Evolutionary conservation across 2,329 filamentous ascomycete genomes (phyloP), one percentile per base, ranked within the genome.

Genomic region (Incumbomyces delicatus): DNA sequence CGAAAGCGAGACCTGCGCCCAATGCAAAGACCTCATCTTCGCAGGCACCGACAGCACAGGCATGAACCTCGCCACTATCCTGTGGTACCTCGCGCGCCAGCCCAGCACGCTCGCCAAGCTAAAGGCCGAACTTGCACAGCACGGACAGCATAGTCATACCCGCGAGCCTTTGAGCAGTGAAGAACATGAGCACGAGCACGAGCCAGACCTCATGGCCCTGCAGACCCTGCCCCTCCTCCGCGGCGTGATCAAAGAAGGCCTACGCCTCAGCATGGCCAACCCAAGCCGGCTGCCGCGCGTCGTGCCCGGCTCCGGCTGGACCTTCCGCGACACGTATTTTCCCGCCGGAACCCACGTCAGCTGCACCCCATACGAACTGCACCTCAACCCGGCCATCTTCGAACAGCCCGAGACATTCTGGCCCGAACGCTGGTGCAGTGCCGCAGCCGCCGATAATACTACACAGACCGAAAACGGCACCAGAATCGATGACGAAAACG

Each of bases 11-110:
- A 50, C 49, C 4, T 47, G 47, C 14, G 56, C 56, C 12, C 56
- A 58, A 34, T 58, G 55, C 52, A 58, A 58, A 43, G 56, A 57
- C 38, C 52, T 58, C 20, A 56, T 58, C 35, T 77, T 76, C 57
- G 74, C 74, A 1, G 74, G 74, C 1, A 74, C 74, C 0, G 74
- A 77, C 55, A 70, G 70, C 0, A 75, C 70, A 2, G 70, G 68
- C 13, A 74, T 73, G 63, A 76, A 72, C 48, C 58, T 75, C 16
- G 66, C 68, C 5, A 73, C 67, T 1, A 66, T 75, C 2, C 62
- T 68, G 35, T 73, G 69, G 61, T 60, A 67, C 48, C 54, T 76
- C 20, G 61, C 65, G 2, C 63, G 68, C 40, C 56, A 67, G 43
- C 70, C 71, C 2, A 58, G 66, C 3, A 61, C 63, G 64, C 69